phyloP scores from a whole-genome alignment of 169 alveolate genomes.

The Fabrea salina region DNA sequence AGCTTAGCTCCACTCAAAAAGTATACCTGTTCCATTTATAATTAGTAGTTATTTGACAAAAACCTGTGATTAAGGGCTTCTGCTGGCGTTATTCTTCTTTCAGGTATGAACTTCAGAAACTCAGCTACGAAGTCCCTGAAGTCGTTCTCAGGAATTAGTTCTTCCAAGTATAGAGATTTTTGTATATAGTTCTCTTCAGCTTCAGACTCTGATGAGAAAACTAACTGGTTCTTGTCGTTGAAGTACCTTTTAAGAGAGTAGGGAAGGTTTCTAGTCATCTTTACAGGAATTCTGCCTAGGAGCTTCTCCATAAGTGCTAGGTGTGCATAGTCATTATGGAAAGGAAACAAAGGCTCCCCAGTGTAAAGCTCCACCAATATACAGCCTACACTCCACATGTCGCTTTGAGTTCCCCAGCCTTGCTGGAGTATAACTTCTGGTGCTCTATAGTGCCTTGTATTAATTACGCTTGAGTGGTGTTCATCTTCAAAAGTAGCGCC shows the following conservation, averaged over 20 bases:
- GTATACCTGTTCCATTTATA: too few relatives aligned
- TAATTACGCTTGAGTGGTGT: constrained; percentile 94
- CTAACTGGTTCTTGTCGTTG: not conserved
- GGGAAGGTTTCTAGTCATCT: constrained; percentile 69
- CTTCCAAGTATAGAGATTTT: not conserved
- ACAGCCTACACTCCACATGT: constrained; percentile 97
- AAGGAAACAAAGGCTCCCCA: constrained; percentile 89
- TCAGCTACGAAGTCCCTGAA: not conserved
- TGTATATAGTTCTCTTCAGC: not conserved
- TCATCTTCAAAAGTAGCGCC: constrained; percentile 96
- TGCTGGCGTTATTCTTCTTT: not conserved
- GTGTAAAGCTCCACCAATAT: constrained; percentile 92
- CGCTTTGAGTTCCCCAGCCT: constrained; percentile 93
- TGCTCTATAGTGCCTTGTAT: constrained; percentile 98
- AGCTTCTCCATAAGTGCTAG: constrained; percentile 90
- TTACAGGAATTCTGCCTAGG: constrained; percentile 79
- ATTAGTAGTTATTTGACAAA: too few relatives aligned
- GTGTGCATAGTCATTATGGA: constrained; percentile 94
- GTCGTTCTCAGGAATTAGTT: not conserved
- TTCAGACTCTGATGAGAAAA: not conserved
- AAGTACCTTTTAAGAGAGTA: not conserved
- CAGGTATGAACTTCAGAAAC: not conserved
- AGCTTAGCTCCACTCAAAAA: constrained; percentile 1
- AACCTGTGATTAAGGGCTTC: not conserved
- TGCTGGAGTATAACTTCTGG: constrained; percentile 95